Conservation (phyloP, 2,329 filamentous ascomycete species). For the Beauveria brongniartii region DNA sequence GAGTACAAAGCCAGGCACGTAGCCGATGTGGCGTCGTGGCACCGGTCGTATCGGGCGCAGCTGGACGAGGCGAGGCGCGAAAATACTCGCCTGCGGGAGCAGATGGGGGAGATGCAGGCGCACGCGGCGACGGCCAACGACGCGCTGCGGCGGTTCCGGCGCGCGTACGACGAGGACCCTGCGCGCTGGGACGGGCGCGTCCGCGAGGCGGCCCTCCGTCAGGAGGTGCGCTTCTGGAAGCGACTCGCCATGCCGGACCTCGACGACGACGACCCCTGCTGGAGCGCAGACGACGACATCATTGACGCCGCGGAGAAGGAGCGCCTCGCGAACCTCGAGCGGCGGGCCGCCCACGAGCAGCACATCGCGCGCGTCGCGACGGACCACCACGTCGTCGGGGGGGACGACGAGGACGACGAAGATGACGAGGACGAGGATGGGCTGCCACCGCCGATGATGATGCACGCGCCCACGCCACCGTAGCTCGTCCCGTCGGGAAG, state of each 20-base stretch:
- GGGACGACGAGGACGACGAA: conserved; percentile 14
- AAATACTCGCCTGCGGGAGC: conserved; percentile 53
- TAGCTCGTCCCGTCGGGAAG: conserved; percentile 9
- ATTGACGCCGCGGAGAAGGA: conserved; percentile 54
- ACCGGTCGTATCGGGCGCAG: conserved; percentile 55
- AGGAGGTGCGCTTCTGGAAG: conserved; percentile 60
- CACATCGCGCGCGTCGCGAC: conserved; percentile 14
- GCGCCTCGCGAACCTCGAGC: conserved; percentile 42
- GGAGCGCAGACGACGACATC: conserved; percentile 58
- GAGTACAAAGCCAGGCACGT: conserved; percentile 58
- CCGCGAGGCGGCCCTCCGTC: conserved; percentile 42
- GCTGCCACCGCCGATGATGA: neutral
- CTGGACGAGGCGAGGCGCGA: conserved; percentile 57
- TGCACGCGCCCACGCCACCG: conserved; percentile 16
- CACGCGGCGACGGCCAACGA: conserved; percentile 52
- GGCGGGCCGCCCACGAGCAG: conserved; percentile 34
- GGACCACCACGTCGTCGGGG: conserved; percentile 15
- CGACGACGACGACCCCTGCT: conserved; percentile 50
- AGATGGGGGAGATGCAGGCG: conserved; percentile 60
- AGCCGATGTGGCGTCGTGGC: conserved; percentile 54
- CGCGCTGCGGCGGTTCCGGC: conserved; percentile 47
- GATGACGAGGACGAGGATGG: conserved; percentile 25
- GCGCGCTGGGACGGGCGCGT: conserved; percentile 45
- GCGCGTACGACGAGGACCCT: conserved; percentile 48
- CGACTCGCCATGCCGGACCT: conserved; percentile 55